These are phyloP conservation scores for Umbelopsis sp. DNA, from an alignment of 371 early-diverging fungal genomes.

Conservation along the genomic window DNA sequence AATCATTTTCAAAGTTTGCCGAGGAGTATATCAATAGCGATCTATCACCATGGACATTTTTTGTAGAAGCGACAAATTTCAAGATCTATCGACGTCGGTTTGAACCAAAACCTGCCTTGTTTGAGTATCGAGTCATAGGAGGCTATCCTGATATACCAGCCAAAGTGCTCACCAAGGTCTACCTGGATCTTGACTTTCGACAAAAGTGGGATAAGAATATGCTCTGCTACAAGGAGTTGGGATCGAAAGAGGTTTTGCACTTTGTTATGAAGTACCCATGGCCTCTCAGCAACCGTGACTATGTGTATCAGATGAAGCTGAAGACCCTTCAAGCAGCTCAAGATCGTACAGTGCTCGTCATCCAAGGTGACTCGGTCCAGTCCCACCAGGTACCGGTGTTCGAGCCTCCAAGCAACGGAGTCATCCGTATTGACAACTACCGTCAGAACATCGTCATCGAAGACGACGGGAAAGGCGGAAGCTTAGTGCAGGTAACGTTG, in stretches of 20 bases:
- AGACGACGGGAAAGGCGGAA: constrained; percentile 33
- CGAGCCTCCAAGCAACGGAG: constrained; percentile 30
- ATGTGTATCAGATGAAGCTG: constrained; percentile 44
- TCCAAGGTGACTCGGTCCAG: constrained; percentile 51
- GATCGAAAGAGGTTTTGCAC: constrained; percentile 23
- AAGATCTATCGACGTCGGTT: constrained; percentile 31
- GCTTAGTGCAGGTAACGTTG: constrained; percentile 1
- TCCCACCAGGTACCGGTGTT: constrained; percentile 25
- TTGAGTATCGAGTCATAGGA: constrained; percentile 32
- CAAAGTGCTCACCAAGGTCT: constrained; percentile 35
- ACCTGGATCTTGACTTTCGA: constrained; percentile 48
- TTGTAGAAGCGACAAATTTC: constrained; percentile 30
- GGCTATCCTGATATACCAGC: constrained; percentile 35
- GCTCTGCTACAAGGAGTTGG: constrained; percentile 37
- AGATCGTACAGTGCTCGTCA: constrained; percentile 34
- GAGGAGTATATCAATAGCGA: background rate
- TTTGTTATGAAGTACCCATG: constrained; percentile 48
- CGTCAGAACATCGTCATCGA: constrained; percentile 49
- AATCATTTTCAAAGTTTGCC: constrained; percentile 6
- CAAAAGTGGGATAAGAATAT: constrained; percentile 55
- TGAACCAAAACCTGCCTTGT: constrained; percentile 28
- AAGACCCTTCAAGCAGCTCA: constrained; percentile 30
- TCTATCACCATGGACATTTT: constrained; percentile 28
- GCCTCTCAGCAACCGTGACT: constrained; percentile 55
- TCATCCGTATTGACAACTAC: constrained; percentile 52